Conservation (phyloP, 768 basidiomycete genomes). For the Punctularia strigosozonata region DNA sequence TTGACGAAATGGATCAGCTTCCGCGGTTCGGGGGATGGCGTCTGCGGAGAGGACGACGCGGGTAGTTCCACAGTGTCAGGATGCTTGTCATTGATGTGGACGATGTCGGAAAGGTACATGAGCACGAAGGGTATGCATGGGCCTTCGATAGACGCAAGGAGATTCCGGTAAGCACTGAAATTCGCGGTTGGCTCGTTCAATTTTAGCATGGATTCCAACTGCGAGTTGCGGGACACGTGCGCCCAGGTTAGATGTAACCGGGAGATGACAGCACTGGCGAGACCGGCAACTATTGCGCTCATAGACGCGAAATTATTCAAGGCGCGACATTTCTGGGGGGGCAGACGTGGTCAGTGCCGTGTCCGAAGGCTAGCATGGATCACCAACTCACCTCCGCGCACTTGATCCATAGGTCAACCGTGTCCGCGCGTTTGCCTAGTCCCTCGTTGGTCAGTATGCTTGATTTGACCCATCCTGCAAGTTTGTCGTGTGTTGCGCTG, state of each 20-base stretch:
- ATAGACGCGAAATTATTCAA: constrained; percentile 59
- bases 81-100: constrained; percentile 41
- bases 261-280: constrained; percentile 46
- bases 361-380: no score
- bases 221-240: constrained; percentile 40
- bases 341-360: constrained; percentile 6
- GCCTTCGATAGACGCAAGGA: constrained; percentile 28
- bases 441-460: constrained; percentile 44
- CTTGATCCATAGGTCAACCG: constrained; percentile 64
- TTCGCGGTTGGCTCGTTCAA: constrained; percentile 49
- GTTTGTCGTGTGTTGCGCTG: constrained; percentile 46
- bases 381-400: constrained; percentile 64
- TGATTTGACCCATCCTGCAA: constrained; percentile 55
- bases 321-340: constrained; percentile 46
- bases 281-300: constrained; percentile 52
- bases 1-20: constrained; percentile 38
- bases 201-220: constrained; percentile 38
- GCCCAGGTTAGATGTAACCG: constrained; percentile 55
- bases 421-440: constrained; percentile 42
- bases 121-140: constrained; percentile 61
- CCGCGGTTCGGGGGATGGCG: constrained; percentile 6
- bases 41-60: constrained; percentile 7
- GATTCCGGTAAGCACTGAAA: constrained; percentile 41
- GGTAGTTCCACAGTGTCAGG: constrained; percentile 18
- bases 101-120: constrained; percentile 50